Evolutionary conservation across 768 basidiomycete genomes (phyloP).

Genomic region (Amanita fuliginea): DNA sequence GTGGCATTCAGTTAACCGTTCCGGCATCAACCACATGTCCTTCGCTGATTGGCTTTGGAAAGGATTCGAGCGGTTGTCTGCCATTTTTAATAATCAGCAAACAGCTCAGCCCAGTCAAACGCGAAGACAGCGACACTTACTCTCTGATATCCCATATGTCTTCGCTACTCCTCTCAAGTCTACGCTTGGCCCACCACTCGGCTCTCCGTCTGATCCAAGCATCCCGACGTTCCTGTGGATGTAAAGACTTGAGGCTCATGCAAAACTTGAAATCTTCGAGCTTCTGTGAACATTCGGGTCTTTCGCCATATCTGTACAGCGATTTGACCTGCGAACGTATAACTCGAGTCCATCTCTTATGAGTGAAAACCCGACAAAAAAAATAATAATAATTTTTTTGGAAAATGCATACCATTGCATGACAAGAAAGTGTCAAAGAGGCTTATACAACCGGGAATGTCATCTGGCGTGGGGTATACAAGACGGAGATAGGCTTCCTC

Average conservation of each 20-base stretch:
- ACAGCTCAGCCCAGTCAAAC: too few species aligned
- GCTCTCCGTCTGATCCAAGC: slow-evolving; percentile 82
- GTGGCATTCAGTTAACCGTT: not conserved
- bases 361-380: not conserved
- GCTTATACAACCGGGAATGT: slow-evolving; percentile 74
- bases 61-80: slow-evolving; percentile 1
- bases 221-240: slow-evolving; percentile 66
- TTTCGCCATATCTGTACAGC: slow-evolving; percentile 76
- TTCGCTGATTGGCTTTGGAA: slow-evolving; percentile 3
- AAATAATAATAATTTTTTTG: not conserved
- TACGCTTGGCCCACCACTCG: slow-evolving; percentile 86
- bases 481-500: slow-evolving; percentile 49
- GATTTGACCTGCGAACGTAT: slow-evolving; percentile 73
- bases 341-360: slow-evolving; percentile 27
- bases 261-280: slow-evolving; percentile 95
- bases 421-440: slow-evolving; percentile 63
- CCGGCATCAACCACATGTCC: not conserved
- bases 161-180: slow-evolving; percentile 77
- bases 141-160: slow-evolving; percentile 86
- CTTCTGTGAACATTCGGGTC: slow-evolving; percentile 63
- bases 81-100: not conserved
- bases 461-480: slow-evolving; percentile 44
- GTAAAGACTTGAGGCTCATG: slow-evolving; percentile 67
- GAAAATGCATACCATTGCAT: slow-evolving; percentile 50
- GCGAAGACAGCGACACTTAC: slow-evolving; percentile 30